Conservation (phyloP, 1,284 basidiomycete genomes). For the Austroboletus olivaceoglutinosus region DNA sequence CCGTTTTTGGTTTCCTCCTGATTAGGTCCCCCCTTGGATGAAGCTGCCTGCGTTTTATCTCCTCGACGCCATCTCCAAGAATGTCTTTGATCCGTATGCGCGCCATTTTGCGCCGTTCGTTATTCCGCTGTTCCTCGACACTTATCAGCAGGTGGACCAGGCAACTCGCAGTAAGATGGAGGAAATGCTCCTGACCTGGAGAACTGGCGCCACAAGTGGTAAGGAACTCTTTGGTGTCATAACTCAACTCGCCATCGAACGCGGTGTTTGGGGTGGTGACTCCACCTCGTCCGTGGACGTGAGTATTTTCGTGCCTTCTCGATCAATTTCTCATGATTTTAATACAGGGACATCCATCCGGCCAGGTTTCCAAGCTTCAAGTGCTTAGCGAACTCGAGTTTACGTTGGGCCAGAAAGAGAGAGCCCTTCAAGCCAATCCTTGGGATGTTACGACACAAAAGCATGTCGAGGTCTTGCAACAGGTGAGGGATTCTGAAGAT, state of each 20-base stretch:
- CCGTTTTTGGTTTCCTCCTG: constrained; percentile 33
- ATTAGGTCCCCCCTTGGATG: constrained; percentile 84
- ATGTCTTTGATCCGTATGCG: constrained; percentile 88
- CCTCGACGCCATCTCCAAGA: constrained; percentile 95
- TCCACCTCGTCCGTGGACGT: constrained; percentile 41
- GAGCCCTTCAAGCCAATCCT: constrained; percentile 60
- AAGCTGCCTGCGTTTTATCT: constrained; percentile 95
- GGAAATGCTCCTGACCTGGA: constrained; percentile 93
- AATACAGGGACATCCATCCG: constrained; percentile 33
- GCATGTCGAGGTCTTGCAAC: constrained; percentile 69
- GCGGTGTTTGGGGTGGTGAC: constrained; percentile 70
- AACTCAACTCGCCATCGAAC: constrained; percentile 73
- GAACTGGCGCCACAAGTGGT: constrained; percentile 76
- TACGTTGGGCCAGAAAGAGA: constrained; percentile 72
- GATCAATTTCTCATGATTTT: constrained; percentile 2
- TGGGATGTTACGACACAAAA: constrained; percentile 61
- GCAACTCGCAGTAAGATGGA: constrained; percentile 89
- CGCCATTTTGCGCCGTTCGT: constrained; percentile 76
- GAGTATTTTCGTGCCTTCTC: constrained; percentile 3
- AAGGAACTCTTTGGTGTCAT: constrained; percentile 79
- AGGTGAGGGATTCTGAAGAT: constrained; percentile 47
- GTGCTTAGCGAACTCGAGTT: constrained; percentile 80
- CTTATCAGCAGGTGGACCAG: constrained; percentile 83
- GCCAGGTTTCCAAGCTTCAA: constrained; percentile 64
- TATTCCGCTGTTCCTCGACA: constrained; percentile 76